Percentiles rank a stretch among this genome's conserved stretches.
Conservation (phyloP, 352 stramenopile genomes). For the Phytophthora vignae region DNA sequence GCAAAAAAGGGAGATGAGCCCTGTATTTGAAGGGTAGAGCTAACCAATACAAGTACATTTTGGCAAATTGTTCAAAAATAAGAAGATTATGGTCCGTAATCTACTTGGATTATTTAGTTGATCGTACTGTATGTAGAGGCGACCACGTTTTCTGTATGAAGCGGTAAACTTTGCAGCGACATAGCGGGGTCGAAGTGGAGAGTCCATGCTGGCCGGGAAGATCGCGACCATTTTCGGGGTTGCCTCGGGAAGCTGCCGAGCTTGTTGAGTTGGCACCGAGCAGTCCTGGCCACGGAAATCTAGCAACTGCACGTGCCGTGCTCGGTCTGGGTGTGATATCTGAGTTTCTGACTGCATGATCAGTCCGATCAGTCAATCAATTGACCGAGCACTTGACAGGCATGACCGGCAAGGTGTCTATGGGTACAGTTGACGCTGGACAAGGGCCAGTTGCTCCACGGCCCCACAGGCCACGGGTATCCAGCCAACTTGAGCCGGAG, state of each 20-base stretch:
- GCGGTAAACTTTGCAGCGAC: background rate
- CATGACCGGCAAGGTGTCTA: background rate
- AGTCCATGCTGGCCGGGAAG: background rate
- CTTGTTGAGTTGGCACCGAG: background rate
- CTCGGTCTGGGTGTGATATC: background rate
- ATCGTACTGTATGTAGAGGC: background rate
- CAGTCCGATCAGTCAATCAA: conserved; percentile 1
- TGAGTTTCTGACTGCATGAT: background rate
- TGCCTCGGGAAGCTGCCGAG: background rate
- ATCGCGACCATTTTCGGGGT: background rate
- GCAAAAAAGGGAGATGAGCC: background rate
- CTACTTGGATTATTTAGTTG: background rate
- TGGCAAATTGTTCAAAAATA: no score
- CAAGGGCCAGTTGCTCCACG: no score
- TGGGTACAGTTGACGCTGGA: background rate
- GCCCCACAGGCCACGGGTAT: background rate
- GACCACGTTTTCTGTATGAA: background rate
- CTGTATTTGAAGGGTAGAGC: no score
- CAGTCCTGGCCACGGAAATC: background rate
- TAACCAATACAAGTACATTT: no score
- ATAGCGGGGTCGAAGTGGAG: background rate
- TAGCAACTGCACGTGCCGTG: background rate
- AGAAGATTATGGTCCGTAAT: no score
- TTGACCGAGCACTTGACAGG: background rate
- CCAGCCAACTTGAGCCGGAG: background rate